A percentile compares a stretch with the other conserved stretches of the same genome.
These are phyloP conservation scores for Coffea humblotiana DNA, from an alignment of 305 asterid species.

Conservation along the genomic window DNA sequence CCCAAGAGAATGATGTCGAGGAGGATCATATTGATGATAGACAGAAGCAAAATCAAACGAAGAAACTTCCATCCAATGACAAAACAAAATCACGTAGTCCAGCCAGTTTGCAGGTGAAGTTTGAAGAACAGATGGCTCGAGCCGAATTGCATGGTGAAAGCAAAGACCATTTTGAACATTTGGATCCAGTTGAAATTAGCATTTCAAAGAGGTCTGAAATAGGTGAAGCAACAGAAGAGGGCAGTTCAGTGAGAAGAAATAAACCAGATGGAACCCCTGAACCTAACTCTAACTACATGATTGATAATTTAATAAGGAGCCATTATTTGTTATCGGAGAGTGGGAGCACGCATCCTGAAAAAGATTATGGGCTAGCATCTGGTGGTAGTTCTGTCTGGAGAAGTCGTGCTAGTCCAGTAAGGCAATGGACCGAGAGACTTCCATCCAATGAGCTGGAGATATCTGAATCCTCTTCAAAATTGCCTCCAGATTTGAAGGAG, in stretches of 20 bases:
- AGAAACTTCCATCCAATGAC: conserved; percentile 39
- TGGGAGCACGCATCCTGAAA: conserved; percentile 43
- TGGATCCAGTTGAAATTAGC: conserved; percentile 44
- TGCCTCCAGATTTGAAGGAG: conserved; percentile 64
- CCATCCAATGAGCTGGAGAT: conserved; percentile 52
- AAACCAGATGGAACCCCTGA: conserved; percentile 39
- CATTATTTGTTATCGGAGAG: conserved; percentile 64
- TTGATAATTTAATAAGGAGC: conserved; percentile 65
- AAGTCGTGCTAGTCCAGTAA: conserved; percentile 70
- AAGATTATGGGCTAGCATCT: conserved; percentile 46
- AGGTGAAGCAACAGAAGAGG: conserved; percentile 44
- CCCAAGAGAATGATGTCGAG: conserved; percentile 28
- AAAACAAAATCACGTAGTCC: conserved; percentile 34
- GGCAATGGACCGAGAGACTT: conserved; percentile 66
- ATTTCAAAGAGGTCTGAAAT: conserved; percentile 43
- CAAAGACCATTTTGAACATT: conserved; percentile 26
- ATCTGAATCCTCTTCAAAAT: conserved; percentile 56
- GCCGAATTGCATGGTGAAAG: conserved; percentile 32
- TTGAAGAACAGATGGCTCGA: conserved; percentile 58
- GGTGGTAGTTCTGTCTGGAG: conserved; percentile 53
- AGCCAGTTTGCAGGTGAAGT: conserved; percentile 57
- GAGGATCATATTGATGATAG: conserved; percentile 28
- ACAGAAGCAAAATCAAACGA: conserved; percentile 38
- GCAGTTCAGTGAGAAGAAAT: conserved; percentile 39
- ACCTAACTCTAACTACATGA: conserved; percentile 53